A percentile compares a stretch with the other conserved stretches of the same genome.
Evolutionary conservation across 2,329 filamentous ascomycete genomes (phyloP).

Genomic region (Sclerotinia glacialis): DNA sequence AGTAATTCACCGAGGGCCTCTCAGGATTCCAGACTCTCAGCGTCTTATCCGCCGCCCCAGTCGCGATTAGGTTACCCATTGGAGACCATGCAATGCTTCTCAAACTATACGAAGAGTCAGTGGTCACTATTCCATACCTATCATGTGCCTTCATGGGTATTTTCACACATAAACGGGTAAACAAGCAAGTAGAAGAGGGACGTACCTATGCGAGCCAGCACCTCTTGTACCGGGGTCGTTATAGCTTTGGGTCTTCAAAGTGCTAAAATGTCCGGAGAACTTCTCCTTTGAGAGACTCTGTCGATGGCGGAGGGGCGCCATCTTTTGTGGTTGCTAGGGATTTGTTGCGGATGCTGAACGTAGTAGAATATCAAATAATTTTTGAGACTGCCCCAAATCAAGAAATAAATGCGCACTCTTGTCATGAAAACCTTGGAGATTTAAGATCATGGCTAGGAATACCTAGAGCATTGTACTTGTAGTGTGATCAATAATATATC

Average conservation of each 20-base stretch:
- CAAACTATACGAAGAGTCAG: constrained; percentile 50
- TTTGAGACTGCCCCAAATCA: neutral
- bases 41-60: constrained; percentile 68
- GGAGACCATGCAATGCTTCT: constrained; percentile 88
- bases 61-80: constrained; percentile 77
- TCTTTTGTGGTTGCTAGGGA: constrained; percentile 17
- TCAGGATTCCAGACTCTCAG: constrained; percentile 82
- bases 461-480: neutral
- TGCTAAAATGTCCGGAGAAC: constrained; percentile 64
- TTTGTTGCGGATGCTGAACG: too few relatives aligned
- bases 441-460: constrained; percentile 4
- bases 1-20: constrained; percentile 68
- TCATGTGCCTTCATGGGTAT: neutral
- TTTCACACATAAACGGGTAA: neutral
- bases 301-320: constrained; percentile 43
- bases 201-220: constrained; percentile 56
- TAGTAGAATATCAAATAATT: neutral
- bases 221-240: constrained; percentile 57
- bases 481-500: neutral
- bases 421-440: neutral
- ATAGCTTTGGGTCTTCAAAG: constrained; percentile 69
- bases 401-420: neutral
- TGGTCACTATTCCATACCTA: neutral
- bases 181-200: constrained; percentile 24
- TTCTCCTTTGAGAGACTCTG: constrained; percentile 65